Evolutionary conservation across 768 basidiomycete genomes (phyloP).

Genomic region (Dioszegia crocea): DNA sequence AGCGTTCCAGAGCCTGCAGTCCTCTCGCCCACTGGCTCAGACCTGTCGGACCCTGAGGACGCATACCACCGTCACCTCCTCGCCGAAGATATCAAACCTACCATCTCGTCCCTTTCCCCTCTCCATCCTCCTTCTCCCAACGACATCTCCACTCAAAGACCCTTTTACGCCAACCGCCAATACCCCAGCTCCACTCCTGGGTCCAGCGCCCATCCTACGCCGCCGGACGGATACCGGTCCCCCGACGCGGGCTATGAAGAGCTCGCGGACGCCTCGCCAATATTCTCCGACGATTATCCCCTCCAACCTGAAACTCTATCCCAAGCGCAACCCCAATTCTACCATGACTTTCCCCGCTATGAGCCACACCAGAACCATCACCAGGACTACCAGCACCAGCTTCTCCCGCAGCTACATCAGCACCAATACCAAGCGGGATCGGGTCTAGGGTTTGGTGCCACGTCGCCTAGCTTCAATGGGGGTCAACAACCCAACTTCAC

Average conservation of each 20-base stretch:
- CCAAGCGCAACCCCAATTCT: background rate
- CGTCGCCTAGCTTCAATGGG: background rate
- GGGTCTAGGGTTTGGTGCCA: background rate
- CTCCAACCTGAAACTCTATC: background rate
- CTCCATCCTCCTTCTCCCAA: no score
- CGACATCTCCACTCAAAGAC: background rate
- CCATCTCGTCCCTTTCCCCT: background rate
- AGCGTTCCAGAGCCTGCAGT: constrained; percentile 2
- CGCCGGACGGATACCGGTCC: no score
- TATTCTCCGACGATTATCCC: background rate
- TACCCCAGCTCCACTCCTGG: background rate
- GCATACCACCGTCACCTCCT: constrained; percentile 30
- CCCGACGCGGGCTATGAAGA: no score
- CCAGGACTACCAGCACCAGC: no score
- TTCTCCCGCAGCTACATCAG: no score
- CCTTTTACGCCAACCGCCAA: background rate
- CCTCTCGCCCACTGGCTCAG: constrained; percentile 30
- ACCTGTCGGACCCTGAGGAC: constrained; percentile 26
- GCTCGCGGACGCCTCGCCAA: background rate
- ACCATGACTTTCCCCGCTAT: no score
- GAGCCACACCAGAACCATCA: no score
- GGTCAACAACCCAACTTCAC: background rate
- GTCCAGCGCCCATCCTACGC: no score
- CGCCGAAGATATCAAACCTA: constrained; percentile 14
- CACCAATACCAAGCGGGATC: no score